phyloP scores from a whole-genome alignment of 2,329 filamentous ascomycete genomes.

The Xylaria sp. region DNA sequence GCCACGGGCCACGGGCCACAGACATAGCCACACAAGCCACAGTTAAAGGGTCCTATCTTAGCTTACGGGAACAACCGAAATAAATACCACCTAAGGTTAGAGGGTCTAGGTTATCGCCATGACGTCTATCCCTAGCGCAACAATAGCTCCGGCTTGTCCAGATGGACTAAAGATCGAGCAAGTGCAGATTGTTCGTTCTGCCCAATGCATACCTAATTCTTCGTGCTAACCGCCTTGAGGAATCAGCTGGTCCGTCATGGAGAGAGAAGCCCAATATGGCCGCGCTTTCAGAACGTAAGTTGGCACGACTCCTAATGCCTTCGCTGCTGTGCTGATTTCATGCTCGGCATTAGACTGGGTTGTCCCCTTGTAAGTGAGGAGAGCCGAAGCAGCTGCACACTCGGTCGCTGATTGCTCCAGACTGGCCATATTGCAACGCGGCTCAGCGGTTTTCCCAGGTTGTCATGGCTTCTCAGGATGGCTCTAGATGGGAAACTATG shows the following conservation, averaged over 20 bases:
- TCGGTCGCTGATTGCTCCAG: slow-evolving; percentile 13
- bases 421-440: slow-evolving; percentile 19
- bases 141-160: slow-evolving; percentile 5
- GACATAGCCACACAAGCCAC: not conserved
- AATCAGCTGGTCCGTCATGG: slow-evolving; percentile 17
- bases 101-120: not conserved
- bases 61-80: too few species aligned
- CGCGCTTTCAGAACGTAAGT: slow-evolving; percentile 20
- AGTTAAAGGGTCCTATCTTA: too few species aligned
- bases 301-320: slow-evolving; percentile 4
- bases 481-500: slow-evolving; percentile 15
- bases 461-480: slow-evolving; percentile 13
- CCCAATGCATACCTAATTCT: not conserved
- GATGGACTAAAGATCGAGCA: slow-evolving; percentile 6
- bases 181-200: slow-evolving; percentile 11
- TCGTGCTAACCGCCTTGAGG: slow-evolving; percentile 8
- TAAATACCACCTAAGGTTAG: too few species aligned
- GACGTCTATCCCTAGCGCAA: not conserved
- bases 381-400: slow-evolving; percentile 8
- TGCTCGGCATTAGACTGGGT: slow-evolving; percentile 9
- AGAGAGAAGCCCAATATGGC: slow-evolving; percentile 12
- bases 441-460: slow-evolving; percentile 11
- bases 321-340: slow-evolving; percentile 11
- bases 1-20: too few species aligned
- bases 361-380: slow-evolving; percentile 17